Base-by-base conservation (phyloP, 2,329 filamentous ascomycete species). In the Monosporascus sp. region DNA sequence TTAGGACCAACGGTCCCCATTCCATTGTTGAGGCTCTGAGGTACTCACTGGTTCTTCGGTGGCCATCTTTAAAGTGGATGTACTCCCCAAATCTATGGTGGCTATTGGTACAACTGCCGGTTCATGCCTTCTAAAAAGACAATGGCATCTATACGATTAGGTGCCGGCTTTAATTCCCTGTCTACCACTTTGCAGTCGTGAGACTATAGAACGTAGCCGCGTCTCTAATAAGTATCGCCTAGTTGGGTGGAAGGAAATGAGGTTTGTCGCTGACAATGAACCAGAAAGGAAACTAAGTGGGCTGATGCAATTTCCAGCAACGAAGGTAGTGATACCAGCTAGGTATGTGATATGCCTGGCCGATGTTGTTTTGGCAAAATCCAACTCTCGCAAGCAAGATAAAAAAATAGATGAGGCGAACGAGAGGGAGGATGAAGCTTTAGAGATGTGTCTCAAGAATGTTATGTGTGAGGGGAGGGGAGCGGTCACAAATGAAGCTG, bases 31-130 rank as follows among this genome's bases (percentile, higher is more conserved):
- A 7, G 6, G 22, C n/a, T 41, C 20, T 9, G 7, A 6, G 48
- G n/a, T 37, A 59, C 65, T 60, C 59, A 66, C 65, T n/a, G 63
- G 62, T 51, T 67, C 60, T 51, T 65, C 62, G 50, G 65, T 63
- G 59, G 65, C 60, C 62, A 66, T 66, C 52, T 52, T 60, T 24
- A 22, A 46, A 59, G 57, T 55, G 46, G 54, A 60, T 49, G 54
- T 52, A 52, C 41, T 57, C 60, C 50, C 24, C 57, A 56, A 54
- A 52, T 44, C 50, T 60, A 51, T 60, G 39, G 45, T 55, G 44
- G 49, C 57, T 59, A 63, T 54, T 46, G 55, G 49, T 52, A 48
- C 54, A 39, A 46, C 49, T 44, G 58, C 51, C 54, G 53, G 58
- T 55, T 65, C 63, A 66, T 67, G 37, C 59, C 62, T 59, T 58